phyloP scores from a whole-genome alignment of 305 asterid species.

The Fraxinus floribunda region DNA sequence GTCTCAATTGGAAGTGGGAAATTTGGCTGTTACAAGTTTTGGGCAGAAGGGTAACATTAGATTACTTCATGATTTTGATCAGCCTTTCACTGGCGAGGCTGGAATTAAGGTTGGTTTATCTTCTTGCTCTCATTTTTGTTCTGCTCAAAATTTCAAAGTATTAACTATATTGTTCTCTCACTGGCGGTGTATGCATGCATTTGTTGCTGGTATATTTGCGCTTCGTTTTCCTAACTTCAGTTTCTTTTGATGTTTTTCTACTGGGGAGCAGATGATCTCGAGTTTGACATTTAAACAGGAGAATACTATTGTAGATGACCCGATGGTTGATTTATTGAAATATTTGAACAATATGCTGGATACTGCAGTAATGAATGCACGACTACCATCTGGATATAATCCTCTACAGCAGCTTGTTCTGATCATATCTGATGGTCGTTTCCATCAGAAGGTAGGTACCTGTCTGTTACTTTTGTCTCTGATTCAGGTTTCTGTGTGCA shows the following conservation, averaged over 20 bases:
- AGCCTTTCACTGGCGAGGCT: slow-evolving; percentile 82
- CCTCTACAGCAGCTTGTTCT: slow-evolving; percentile 98
- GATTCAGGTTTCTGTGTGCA: background rate
- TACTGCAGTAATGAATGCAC: slow-evolving; percentile 58
- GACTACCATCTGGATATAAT: slow-evolving; percentile 77
- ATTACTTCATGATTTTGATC: slow-evolving; percentile 80
- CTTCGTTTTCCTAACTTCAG: background rate
- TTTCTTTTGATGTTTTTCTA: slow-evolving; percentile 14
- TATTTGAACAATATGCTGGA: slow-evolving; percentile 74
- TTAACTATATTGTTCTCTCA: background rate
- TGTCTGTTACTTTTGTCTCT: background rate
- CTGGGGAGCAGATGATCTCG: slow-evolving; percentile 72
- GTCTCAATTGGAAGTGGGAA: slow-evolving; percentile 97
- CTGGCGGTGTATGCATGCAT: background rate
- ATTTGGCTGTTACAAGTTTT: slow-evolving; percentile 83
- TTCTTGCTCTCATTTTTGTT: background rate
- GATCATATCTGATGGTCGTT: slow-evolving; percentile 89
- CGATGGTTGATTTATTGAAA: slow-evolving; percentile 80
- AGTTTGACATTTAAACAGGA: slow-evolving; percentile 91
- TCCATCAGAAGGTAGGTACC: slow-evolving; percentile 88
- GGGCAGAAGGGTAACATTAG: slow-evolving; percentile 90
- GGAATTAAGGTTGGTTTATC: slow-evolving; percentile 67
- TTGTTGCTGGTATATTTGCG: background rate
- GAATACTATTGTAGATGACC: slow-evolving; percentile 73
- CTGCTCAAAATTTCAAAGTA: background rate